Conservation (phyloP, 768 basidiomycete species). For the Infundibulicybe gibba region DNA sequence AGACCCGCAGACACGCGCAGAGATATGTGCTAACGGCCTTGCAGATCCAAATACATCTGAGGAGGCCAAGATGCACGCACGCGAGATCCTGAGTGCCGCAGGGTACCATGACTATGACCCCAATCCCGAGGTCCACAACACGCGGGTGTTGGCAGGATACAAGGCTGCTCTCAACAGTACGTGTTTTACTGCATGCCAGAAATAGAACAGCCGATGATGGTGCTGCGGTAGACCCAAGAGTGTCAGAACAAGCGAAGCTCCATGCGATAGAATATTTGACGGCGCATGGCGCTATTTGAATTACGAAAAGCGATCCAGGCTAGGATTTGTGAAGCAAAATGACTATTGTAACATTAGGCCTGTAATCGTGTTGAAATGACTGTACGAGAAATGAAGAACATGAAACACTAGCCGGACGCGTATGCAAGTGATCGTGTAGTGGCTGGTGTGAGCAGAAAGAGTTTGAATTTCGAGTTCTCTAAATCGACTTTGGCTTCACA, state of each 20-base stretch:
- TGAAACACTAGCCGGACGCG: no score
- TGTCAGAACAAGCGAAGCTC: conserved; percentile 5
- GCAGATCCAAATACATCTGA: conserved; percentile 42
- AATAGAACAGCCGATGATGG: neutral
- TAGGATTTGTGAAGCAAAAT: no score
- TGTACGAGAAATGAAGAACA: no score
- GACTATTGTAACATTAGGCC: no score
- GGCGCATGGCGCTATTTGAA: conserved; percentile 6
- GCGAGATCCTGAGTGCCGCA: conserved; percentile 46
- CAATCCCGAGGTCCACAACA: conserved; percentile 34
- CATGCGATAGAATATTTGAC: conserved; percentile 8
- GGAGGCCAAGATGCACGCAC: conserved; percentile 50
- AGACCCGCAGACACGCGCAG: neutral
- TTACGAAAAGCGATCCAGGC: no score
- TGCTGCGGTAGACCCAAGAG: conserved; percentile 5
- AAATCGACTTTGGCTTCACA: no score
- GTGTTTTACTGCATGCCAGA: neutral
- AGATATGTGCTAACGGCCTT: neutral
- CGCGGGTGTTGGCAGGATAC: conserved; percentile 50
- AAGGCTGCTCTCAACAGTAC: conserved; percentile 51
- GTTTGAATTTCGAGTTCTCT: no score
- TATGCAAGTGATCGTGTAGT: no score
- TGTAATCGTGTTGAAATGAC: no score
- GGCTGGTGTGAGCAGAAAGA: no score
- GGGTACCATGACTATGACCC: conserved; percentile 29